phyloP scores from a whole-genome alignment of 768 basidiomycete genomes.

The Mycena sanguinolenta region DNA sequence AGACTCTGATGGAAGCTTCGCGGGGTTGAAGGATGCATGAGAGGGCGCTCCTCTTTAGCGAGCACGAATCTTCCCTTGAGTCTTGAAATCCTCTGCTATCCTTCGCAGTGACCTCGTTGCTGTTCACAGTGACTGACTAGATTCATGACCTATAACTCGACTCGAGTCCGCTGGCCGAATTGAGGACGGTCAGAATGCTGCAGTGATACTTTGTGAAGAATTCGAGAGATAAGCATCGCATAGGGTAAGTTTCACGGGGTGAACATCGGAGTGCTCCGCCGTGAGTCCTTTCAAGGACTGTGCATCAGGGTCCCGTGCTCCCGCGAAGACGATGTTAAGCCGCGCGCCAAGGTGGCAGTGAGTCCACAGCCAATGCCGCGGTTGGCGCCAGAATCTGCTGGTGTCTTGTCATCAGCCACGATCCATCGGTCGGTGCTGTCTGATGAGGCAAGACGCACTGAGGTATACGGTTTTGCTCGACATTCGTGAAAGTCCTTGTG shows the following conservation, averaged over 20 bases:
- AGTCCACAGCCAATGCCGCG: slow-evolving; percentile 1
- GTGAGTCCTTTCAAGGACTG: not conserved
- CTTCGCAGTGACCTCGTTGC: no score
- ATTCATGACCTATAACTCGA: no score
- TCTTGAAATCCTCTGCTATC: no score
- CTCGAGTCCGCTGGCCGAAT: no score
- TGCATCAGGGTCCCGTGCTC: not conserved
- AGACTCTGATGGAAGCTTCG: no score
- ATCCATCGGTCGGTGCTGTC: not conserved
- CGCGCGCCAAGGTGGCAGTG: not conserved
- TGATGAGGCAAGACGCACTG: not conserved
- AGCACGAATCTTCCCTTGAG: no score
- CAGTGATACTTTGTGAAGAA: no score
- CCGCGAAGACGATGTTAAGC: not conserved
- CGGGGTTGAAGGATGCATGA: no score
- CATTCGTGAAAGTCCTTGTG: not conserved
- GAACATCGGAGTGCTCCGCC: not conserved
- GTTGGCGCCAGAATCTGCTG: not conserved
- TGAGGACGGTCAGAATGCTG: no score
- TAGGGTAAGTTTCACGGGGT: not conserved
- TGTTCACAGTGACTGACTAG: no score
- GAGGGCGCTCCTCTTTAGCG: no score
- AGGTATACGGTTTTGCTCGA: not conserved
- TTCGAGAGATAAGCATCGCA: no score
- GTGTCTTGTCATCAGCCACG: not conserved